Conservation (phyloP, 768 basidiomycete genomes). For the Suillus paluster region DNA sequence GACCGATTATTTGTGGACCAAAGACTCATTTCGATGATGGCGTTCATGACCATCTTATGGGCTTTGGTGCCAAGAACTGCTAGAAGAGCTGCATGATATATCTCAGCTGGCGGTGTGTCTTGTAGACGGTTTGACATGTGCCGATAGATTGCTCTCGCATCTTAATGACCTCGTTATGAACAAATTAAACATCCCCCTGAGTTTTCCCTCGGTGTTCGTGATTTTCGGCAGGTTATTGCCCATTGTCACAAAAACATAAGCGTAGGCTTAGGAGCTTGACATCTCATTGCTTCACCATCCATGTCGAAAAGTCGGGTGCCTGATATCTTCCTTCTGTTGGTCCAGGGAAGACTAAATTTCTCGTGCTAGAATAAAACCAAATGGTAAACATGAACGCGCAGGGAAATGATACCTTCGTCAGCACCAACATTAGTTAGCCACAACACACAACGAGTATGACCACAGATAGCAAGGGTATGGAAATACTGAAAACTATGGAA, state of each 20-base stretch:
- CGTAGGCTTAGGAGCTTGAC: no score
- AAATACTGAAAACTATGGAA: background rate
- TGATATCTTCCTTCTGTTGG: no score
- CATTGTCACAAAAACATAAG: no score
- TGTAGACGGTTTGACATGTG: background rate
- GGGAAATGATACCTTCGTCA: background rate
- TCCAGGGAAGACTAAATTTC: background rate
- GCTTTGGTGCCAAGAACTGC: conserved; percentile 40
- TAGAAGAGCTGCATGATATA: background rate
- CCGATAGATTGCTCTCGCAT: background rate
- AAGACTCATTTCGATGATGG: conserved; percentile 47
- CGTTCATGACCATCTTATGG: conserved; percentile 46
- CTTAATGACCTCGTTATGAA: background rate
- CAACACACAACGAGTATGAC: background rate
- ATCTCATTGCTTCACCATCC: no score
- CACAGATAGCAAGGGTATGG: background rate
- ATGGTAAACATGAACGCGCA: background rate
- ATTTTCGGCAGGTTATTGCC: background rate
- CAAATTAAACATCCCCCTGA: no score
- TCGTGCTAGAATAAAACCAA: background rate
- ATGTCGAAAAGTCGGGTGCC: no score
- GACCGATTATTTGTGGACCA: background rate
- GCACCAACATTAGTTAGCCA: background rate
- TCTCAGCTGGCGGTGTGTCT: background rate
- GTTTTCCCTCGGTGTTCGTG: background rate